Conservation (phyloP, 1,284 basidiomycete genomes). For the Apiotrichum porosum region DNA sequence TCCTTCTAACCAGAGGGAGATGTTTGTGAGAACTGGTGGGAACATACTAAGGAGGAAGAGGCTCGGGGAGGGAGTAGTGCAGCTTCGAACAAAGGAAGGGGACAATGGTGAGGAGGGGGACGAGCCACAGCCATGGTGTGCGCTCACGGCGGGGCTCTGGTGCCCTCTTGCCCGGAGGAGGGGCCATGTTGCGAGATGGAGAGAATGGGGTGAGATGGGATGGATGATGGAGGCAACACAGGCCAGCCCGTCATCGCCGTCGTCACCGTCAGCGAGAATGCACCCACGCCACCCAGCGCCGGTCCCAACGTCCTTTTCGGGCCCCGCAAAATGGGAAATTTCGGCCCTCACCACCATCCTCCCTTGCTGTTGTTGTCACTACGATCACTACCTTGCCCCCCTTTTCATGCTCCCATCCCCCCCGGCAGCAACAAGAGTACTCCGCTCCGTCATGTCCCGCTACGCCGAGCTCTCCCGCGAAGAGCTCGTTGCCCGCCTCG, state of each 20-base stretch:
- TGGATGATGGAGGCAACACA: too few relatives aligned
- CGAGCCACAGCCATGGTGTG: constrained; percentile 18
- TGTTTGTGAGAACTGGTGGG: too few relatives aligned
- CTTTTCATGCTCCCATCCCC: constrained; percentile 2
- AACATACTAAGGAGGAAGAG: constrained; percentile 25
- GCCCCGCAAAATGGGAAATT: too few relatives aligned
- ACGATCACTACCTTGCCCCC: neutral
- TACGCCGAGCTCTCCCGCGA: constrained; percentile 49
- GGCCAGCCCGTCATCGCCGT: too few relatives aligned
- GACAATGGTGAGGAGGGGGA: constrained; percentile 28
- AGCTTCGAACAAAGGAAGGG: constrained; percentile 29
- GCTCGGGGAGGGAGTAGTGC: constrained; percentile 37
- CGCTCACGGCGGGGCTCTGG: too few relatives aligned
- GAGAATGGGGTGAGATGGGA: neutral
- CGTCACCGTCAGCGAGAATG: too few relatives aligned
- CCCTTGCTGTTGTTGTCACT: neutral
- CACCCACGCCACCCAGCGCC: too few relatives aligned
- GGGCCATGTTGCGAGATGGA: neutral
- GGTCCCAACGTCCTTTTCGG: too few relatives aligned
- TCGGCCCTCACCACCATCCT: neutral
- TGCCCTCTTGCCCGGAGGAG: too few relatives aligned
- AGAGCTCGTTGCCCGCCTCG: constrained; percentile 61
- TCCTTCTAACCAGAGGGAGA: too few relatives aligned
- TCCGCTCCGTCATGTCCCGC: constrained; percentile 9
- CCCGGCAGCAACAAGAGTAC: neutral